Evolutionary conservation across 2,329 filamentous ascomycete species (phyloP).

Genomic region (Epichloe coenophiala): DNA sequence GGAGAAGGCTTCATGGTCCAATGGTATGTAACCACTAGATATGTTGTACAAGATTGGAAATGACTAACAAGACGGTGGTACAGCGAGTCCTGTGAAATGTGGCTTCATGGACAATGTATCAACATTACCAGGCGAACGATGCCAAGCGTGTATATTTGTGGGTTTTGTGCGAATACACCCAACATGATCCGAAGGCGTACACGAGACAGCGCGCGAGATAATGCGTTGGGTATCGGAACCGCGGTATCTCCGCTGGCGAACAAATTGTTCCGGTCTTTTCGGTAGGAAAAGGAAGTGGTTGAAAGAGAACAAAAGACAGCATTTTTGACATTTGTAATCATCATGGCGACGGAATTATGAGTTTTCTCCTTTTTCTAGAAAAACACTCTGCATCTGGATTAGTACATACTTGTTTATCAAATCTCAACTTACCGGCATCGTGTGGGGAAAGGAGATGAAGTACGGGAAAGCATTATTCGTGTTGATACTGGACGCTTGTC

Average conservation of each 20-base stretch:
- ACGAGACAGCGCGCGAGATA: slow-evolving; percentile 26
- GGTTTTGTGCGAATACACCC: slow-evolving; percentile 48
- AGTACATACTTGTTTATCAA: too few species aligned
- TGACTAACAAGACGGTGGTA: not conserved
- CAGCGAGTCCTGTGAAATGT: slow-evolving; percentile 52
- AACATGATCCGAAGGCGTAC: slow-evolving; percentile 36
- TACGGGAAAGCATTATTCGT: not conserved
- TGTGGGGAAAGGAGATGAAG: not conserved
- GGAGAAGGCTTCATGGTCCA: slow-evolving; percentile 46
- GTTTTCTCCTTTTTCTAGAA: not conserved
- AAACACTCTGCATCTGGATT: too few species aligned
- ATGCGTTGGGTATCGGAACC: slow-evolving; percentile 19
- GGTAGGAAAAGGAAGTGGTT: slow-evolving; percentile 14
- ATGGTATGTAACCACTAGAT: slow-evolving; percentile 32
- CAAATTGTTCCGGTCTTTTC: slow-evolving; percentile 29
- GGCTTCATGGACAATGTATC: slow-evolving; percentile 50
- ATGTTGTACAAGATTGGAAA: not conserved
- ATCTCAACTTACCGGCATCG: too few species aligned
- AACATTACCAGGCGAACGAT: slow-evolving; percentile 43
- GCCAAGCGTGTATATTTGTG: slow-evolving; percentile 49
- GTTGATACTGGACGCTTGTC: not conserved
- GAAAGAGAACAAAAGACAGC: not conserved
- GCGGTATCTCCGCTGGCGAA: slow-evolving; percentile 26
- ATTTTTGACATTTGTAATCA: not conserved
- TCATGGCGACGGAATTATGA: not conserved